Evolutionary conservation across 1,284 basidiomycete species (phyloP), one percentile per base, ranked within the genome.

Genomic region (Heliocybe sulcata): DNA sequence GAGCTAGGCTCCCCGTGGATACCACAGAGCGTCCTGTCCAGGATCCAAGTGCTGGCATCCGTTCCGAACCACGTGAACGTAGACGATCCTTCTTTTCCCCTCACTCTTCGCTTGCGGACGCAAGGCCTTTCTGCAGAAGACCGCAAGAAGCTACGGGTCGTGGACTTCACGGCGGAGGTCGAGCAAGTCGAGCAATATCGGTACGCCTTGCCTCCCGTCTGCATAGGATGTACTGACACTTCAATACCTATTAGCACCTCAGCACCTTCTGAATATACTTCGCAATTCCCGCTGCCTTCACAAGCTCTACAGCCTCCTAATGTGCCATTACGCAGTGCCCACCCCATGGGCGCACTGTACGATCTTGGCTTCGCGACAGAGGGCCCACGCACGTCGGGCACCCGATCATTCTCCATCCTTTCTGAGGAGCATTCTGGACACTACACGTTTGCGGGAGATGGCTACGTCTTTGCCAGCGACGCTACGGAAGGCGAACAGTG

Each of bases 171-270:
- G 2, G 65, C 85, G 3, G 74, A 82, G 52, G 59, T 88, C 16
- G 65, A 78, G 48, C 89, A 91, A 59, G 68, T 70, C 33, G 89
- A 91, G 62, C 73, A 75, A 54, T 84, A 77, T 67, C 76, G 83
- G 87, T 89, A 61, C 54, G 79, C 66, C 26, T 55, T 14, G 11
- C 22, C 31, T 31, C 16, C 23, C 51, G n/a, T n/a, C 47, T 16
- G 29, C 29, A 19, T 52, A 27, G 3, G 3, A 29, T 26, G 51
- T 26, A 52, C n/a, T 12, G 25, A 19, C 8, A 16, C 11, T 8
- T 42, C 16, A 26, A 14, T 35, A 26, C 16, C 33, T 52, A 33
- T 22, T n/a, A 52, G 51, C 6, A 33, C 12, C 20, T 20, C 20
- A 10, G 26, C 51, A 20, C 22, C 51, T n/a, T 35, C 51, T 12